Conservation (phyloP, 768 basidiomycete species). For the Mycena chlorophos region DNA sequence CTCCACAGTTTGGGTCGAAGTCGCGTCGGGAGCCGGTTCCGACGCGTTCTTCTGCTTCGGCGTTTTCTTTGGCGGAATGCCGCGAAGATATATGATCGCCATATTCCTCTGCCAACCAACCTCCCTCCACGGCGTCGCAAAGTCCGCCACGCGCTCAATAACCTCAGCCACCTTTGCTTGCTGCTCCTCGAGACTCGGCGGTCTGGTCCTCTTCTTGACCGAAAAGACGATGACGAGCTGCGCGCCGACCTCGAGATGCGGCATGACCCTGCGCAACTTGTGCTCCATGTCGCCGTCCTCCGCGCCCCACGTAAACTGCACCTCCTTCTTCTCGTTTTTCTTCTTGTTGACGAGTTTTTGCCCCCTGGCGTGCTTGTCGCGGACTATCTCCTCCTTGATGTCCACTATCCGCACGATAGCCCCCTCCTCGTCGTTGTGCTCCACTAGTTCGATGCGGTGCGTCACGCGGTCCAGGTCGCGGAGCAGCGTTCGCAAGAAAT, state of each 20-base stretch:
- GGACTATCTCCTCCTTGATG: slow-evolving; percentile 42
- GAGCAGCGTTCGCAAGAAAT: slow-evolving; percentile 46
- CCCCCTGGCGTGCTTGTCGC: slow-evolving; percentile 37
- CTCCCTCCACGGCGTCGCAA: slow-evolving; percentile 55
- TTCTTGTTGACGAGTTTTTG: slow-evolving; percentile 35
- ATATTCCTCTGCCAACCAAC: slow-evolving; percentile 39
- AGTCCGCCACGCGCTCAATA: slow-evolving; percentile 43
- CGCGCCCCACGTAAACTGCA: slow-evolving; percentile 72
- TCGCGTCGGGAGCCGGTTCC: neutral
- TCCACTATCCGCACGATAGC: slow-evolving; percentile 63
- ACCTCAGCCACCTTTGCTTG: slow-evolving; percentile 45
- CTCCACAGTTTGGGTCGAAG: no score
- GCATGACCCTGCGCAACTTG: slow-evolving; percentile 60
- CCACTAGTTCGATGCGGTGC: slow-evolving; percentile 53
- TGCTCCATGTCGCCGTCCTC: slow-evolving; percentile 59
- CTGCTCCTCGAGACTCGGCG: slow-evolving; percentile 43
- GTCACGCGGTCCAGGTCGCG: slow-evolving; percentile 40
- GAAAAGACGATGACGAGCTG: slow-evolving; percentile 57
- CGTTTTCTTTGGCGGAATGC: slow-evolving; percentile 12
- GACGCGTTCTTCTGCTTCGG: neutral
- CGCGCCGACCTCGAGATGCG: slow-evolving; percentile 60
- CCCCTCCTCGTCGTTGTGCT: no score
- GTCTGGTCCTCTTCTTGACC: slow-evolving; percentile 45
- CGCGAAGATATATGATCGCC: slow-evolving; percentile 48
- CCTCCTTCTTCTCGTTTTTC: slow-evolving; percentile 54